phyloP scores from a whole-genome alignment of 768 basidiomycete genomes.

The Boletus fagicola region DNA sequence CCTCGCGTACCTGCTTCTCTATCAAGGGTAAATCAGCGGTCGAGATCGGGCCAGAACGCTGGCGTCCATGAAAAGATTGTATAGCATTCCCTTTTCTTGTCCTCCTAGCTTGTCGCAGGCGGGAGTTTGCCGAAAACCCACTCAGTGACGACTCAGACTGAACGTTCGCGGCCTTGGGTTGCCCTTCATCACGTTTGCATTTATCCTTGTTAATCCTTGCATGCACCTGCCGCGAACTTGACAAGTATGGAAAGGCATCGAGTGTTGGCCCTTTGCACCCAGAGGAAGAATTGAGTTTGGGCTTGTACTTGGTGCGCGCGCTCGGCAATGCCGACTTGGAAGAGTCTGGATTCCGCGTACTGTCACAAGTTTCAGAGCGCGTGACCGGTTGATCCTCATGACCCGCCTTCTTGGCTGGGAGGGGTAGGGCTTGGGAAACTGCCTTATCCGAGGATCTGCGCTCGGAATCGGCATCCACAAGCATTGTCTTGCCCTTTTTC shows the following conservation, averaged over 20 bases:
- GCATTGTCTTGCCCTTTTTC: constrained; percentile 34
- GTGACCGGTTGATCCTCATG: constrained; percentile 7
- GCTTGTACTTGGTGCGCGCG: constrained; percentile 32
- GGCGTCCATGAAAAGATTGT: background rate
- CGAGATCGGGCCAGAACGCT: constrained; percentile 18
- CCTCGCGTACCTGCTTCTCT: constrained; percentile 32
- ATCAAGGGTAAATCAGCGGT: constrained; percentile 25
- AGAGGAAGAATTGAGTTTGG: constrained; percentile 14
- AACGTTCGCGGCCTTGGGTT: constrained; percentile 2
- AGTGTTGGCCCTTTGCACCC: constrained; percentile 18
- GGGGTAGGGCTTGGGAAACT: constrained; percentile 8
- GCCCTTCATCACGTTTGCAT: constrained; percentile 11
- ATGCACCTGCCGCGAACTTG: constrained; percentile 13
- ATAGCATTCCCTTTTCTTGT: background rate
- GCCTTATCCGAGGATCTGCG: constrained; percentile 20
- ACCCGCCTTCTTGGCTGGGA: background rate
- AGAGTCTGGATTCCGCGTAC: background rate
- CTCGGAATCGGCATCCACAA: constrained; percentile 6
- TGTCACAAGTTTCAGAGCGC: constrained; percentile 6
- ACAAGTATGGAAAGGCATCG: constrained; percentile 21
- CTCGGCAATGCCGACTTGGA: constrained; percentile 19
- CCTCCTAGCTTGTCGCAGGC: background rate
- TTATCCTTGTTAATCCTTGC: constrained; percentile 6
- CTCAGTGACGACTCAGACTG: background rate
- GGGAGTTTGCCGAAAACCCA: constrained; percentile 6